Evolutionary conservation across 2,329 filamentous ascomycete species (phyloP).

Genomic region (Sporothrix phasma): DNA sequence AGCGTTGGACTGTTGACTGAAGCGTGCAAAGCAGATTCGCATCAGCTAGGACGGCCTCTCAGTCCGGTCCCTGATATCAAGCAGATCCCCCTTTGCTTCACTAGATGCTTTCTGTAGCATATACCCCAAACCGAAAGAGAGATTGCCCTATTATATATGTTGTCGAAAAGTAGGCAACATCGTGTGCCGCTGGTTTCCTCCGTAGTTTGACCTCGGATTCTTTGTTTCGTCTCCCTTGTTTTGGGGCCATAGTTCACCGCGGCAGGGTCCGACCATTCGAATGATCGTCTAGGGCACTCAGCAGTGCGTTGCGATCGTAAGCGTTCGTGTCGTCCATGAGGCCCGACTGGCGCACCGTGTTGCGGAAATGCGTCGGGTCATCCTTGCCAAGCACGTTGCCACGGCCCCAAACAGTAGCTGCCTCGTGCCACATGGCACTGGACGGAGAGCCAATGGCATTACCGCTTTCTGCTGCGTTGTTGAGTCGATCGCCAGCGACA

Average conservation of each 20-base stretch:
- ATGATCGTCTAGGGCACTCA: constrained; percentile 19
- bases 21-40: background rate
- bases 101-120: background rate
- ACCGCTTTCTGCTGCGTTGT: background rate
- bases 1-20: too few relatives aligned
- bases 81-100: background rate
- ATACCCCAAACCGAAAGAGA: background rate
- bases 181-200: background rate
- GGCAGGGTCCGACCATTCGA: background rate
- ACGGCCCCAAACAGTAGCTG: constrained; percentile 20
- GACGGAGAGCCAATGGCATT: background rate
- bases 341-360: constrained; percentile 17
- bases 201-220: background rate
- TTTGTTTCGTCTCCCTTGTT: too few relatives aligned
- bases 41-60: background rate
- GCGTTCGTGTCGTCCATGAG: constrained; percentile 19
- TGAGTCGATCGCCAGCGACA: background rate
- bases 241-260: constrained; percentile 6
- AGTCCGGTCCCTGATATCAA: background rate
- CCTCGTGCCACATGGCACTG: constrained; percentile 18
- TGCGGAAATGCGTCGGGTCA: constrained; percentile 21
- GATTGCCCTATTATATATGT: background rate
- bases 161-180: background rate
- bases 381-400: constrained; percentile 17
- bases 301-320: constrained; percentile 20